phyloP scores from a whole-genome alignment of 805 yeast species.

The Metschnikowia drakensbergensis region DNA sequence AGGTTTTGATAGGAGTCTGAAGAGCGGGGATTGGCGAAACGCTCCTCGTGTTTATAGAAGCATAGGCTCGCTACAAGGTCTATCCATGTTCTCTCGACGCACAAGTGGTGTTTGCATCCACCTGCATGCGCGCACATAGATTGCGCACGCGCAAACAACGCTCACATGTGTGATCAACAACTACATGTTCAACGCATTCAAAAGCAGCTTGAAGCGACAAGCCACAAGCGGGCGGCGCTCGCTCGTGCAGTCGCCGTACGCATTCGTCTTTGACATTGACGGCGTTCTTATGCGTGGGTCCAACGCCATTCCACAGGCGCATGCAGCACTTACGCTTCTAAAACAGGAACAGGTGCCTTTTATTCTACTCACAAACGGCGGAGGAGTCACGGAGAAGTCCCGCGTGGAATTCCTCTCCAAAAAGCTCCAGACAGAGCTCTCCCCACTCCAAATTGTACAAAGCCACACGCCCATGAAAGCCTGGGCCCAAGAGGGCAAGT shows the following conservation, averaged over 20 bases:
- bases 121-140: not conserved
- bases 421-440: constrained; percentile 42
- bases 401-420: constrained; percentile 52
- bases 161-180: not conserved
- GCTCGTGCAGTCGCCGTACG: constrained; percentile 14
- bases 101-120: not conserved
- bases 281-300: constrained; percentile 82
- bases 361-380: constrained; percentile 86
- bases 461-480: constrained; percentile 83
- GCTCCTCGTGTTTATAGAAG: too few relatives aligned
- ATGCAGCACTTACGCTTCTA: constrained; percentile 53
- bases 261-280: constrained; percentile 59
- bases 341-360: constrained; percentile 61
- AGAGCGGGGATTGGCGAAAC: too few relatives aligned
- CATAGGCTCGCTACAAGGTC: too few relatives aligned
- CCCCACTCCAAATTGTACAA: constrained; percentile 67
- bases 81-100: not conserved
- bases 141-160: not conserved
- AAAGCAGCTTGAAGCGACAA: not conserved
- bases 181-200: not conserved
- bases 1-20: too few relatives aligned
- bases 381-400: constrained; percentile 67
- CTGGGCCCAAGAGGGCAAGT: constrained; percentile 43
- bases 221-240: not conserved
- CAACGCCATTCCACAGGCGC: constrained; percentile 62